Evolutionary conservation across 345 rosid genomes (phyloP), one percentile per base, ranked within the genome.

Genomic region (Murraya paniculata): DNA sequence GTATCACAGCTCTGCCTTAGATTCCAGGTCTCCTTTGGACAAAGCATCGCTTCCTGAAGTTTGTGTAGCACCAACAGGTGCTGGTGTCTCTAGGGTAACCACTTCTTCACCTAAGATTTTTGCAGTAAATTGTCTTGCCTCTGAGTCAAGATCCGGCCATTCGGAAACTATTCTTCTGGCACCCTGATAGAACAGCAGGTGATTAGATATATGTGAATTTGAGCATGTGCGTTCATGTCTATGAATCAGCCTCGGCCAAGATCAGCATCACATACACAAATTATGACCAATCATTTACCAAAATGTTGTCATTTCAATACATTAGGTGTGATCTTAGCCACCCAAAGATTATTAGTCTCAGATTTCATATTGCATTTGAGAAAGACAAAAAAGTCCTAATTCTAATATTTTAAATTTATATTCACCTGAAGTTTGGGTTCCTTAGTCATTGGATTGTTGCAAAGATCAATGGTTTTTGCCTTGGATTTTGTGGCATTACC

Each of bases 381-480:
- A 13, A 60, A 27, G 27, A n/a, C 6, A 60, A 1, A 30, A 3
- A n/a, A 13, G 39, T 64, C 39, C 38, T 3, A 4, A 33, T 19
- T 5, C 68, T 25, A 64, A 31, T 33, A 64, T 35, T 19, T 65
- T 3, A 65, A 4, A 19, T 70, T 28, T 71, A 50, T 19, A 27
- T 50, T 71, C 78, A 91, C 99, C 97, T 94, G 91, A 84, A 96
- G 98, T 82, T 96, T 96, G 62, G 99, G 99, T 80, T 96, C 99
- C 82, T 96, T 96, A 53, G 98, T 96, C 99, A 94, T 96, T 61
- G 98, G 99, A 86, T 96, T 96, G 84, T 96, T 96, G 92, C 99
- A 96, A 78, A 96, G 97, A 81, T 95, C 99, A 57, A 95, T 93
- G 45, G 99, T 95, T 82, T 91, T 94, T 71, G 99, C 99, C 81